Evolutionary conservation across 1,139 yeast genomes (phyloP).

Genomic region (Yamadazyma taylorii): DNA sequence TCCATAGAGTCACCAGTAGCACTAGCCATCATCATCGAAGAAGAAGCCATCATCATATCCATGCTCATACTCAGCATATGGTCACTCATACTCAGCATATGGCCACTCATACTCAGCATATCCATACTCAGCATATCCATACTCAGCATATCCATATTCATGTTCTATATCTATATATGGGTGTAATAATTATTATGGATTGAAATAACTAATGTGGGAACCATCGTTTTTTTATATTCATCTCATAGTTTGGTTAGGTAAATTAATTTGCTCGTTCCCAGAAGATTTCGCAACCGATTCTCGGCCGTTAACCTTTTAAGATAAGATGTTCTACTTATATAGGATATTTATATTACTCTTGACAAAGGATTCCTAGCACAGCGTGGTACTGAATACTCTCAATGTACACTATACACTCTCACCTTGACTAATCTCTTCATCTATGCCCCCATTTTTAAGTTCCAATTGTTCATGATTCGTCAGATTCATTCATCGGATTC

Average conservation of each 20-base stretch:
- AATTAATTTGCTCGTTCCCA: constrained; percentile 1
- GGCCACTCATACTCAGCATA: constrained; percentile 4
- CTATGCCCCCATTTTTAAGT: too few relatives aligned
- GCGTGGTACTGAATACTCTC: too few relatives aligned
- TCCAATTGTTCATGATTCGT: too few relatives aligned
- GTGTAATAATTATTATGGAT: too few relatives aligned
- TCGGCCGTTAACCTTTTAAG: too few relatives aligned
- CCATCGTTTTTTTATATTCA: not conserved
- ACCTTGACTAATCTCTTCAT: too few relatives aligned
- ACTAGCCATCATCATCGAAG: constrained; percentile 3
- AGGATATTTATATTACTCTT: too few relatives aligned
- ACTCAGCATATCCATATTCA: constrained; percentile 1
- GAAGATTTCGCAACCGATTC: not conserved
- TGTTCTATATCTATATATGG: too few relatives aligned
- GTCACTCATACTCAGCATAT: constrained; percentile 13
- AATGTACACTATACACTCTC: too few relatives aligned
- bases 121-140: constrained; percentile 8
- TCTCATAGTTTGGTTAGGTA: not conserved
- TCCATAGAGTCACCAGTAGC: constrained; percentile 7
- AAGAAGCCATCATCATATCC: constrained; percentile 10
- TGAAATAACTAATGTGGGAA: too few relatives aligned
- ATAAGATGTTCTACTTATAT: too few relatives aligned
- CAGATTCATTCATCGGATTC: not conserved
- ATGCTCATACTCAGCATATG: constrained; percentile 15
- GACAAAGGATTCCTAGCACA: too few relatives aligned